Percentiles rank a stretch among this genome's conserved stretches.
Conservation (phyloP, 2,329 filamentous ascomycete genomes). For the Microdochium nivale region DNA sequence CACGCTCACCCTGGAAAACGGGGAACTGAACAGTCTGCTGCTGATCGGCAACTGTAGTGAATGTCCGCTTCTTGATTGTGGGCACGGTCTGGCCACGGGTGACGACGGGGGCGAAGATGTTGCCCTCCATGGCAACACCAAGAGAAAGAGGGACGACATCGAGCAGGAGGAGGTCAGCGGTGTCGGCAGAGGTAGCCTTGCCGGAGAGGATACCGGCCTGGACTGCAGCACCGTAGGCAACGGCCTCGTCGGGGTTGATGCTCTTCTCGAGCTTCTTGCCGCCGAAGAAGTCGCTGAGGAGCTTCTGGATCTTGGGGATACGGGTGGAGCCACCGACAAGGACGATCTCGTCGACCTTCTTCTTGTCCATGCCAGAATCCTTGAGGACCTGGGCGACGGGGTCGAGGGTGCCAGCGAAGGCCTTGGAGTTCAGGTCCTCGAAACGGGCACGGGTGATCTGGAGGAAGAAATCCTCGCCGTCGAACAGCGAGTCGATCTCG, state of each 20-base stretch:
- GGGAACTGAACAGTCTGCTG: slow-evolving; percentile 82
- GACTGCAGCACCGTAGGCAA: slow-evolving; percentile 96
- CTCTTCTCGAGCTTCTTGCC: slow-evolving; percentile 99
- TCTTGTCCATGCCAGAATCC: slow-evolving; percentile 96
- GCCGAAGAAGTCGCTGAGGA: slow-evolving; percentile 97
- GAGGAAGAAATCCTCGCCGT: slow-evolving; percentile 95
- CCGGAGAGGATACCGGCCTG: slow-evolving; percentile 98
- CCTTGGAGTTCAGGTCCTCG: slow-evolving; percentile 95
- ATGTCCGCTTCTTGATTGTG: slow-evolving; percentile 72
- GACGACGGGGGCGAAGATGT: slow-evolving; percentile 95
- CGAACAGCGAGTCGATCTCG: slow-evolving; percentile 97
- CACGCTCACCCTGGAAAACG: slow-evolving; percentile 91
- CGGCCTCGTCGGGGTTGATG: slow-evolving; percentile 99
- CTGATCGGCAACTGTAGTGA: slow-evolving; percentile 78
- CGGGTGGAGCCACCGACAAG: slow-evolving; percentile 97
- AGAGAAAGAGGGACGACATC: slow-evolving; percentile 95
- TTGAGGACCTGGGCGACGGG: slow-evolving; percentile 95
- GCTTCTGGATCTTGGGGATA: slow-evolving; percentile 98
- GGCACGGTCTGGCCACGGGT: slow-evolving; percentile 70
- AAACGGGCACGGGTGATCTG: slow-evolving; percentile 98
- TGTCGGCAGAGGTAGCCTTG: slow-evolving; percentile 94
- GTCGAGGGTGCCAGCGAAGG: slow-evolving; percentile 87
- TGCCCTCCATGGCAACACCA: slow-evolving; percentile 99
- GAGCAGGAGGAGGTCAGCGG: slow-evolving; percentile 85
- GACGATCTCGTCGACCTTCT: slow-evolving; percentile 90